phyloP scores from a whole-genome alignment of 257 asterid species.

The Capsicum pubescens region DNA sequence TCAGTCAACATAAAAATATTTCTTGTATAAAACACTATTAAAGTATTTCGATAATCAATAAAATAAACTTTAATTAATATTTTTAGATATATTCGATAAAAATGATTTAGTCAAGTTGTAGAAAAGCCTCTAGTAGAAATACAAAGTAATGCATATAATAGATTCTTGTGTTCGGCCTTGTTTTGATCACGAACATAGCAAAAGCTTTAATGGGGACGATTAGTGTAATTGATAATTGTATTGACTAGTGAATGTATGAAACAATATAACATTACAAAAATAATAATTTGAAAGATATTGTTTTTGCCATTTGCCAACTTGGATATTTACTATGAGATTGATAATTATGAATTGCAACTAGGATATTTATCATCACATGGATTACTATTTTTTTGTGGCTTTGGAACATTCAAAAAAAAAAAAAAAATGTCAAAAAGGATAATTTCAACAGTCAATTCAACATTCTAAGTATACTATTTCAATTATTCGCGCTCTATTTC shows the following conservation, averaged over 20 bases:
- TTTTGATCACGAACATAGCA: no score
- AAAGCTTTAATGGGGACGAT: neutral
- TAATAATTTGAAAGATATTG: neutral
- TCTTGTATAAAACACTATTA: neutral
- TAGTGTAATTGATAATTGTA: neutral
- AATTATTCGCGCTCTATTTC: accelerated
- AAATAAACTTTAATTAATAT: neutral
- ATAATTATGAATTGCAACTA: neutral
- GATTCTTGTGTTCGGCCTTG: no score
- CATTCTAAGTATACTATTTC: neutral
- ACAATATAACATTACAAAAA: neutral
- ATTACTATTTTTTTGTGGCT: neutral
- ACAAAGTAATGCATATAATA: no score
- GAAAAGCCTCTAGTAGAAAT: no score
- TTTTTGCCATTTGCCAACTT: neutral
- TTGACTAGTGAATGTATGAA: neutral
- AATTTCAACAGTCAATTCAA: conserved; percentile 17
- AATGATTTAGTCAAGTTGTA: neutral
- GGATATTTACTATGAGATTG: neutral
- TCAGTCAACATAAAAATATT: neutral
- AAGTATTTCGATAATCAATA: neutral
- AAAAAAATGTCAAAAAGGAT: neutral
- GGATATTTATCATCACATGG: neutral
- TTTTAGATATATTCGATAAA: neutral
- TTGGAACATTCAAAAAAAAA: neutral